Percentiles rank a stretch among this genome's conserved stretches.
Evolutionary conservation across 306 rosid genomes (phyloP).

Genomic region (Rubus idaeus): DNA sequence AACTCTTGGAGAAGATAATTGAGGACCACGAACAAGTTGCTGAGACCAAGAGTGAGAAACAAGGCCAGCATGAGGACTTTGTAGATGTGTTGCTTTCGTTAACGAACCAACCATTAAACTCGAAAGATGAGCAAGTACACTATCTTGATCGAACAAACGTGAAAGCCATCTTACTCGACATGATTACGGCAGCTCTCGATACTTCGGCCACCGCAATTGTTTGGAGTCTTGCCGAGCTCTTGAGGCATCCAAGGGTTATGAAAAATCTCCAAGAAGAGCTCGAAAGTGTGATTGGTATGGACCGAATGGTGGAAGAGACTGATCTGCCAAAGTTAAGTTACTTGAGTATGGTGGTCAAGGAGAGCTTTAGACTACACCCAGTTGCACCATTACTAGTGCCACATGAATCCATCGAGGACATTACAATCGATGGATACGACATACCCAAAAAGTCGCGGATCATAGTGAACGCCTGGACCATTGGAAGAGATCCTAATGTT

Average conservation of each 20-base stretch:
- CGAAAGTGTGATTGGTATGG: slow-evolving; percentile 26
- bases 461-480: slow-evolving; percentile 33
- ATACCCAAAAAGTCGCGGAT: slow-evolving; percentile 13
- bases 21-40: slow-evolving; percentile 22
- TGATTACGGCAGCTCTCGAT: slow-evolving; percentile 30
- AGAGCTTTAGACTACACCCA: slow-evolving; percentile 39
- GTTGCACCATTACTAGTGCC: slow-evolving; percentile 21
- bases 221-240: slow-evolving; percentile 49
- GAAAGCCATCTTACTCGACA: slow-evolving; percentile 36
- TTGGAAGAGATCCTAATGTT: slow-evolving; percentile 37
- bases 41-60: neutral
- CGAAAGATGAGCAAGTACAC: neutral
- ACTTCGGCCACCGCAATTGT: neutral
- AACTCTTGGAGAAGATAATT: slow-evolving; percentile 26
- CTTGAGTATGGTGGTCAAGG: slow-evolving; percentile 43
- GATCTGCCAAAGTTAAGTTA: slow-evolving; percentile 33
- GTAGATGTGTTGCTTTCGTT: slow-evolving; percentile 29
- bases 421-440: slow-evolving; percentile 5
- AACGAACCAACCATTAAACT: slow-evolving; percentile 1
- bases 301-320: slow-evolving; percentile 35
- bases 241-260: slow-evolving; percentile 42
- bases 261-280: slow-evolving; percentile 45
- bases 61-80: slow-evolving; percentile 15
- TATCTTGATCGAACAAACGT: slow-evolving; percentile 25
- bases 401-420: slow-evolving; percentile 16